These are phyloP conservation scores for Solanum paucissectum DNA, from an alignment of 257 asterid species.

Conservation along the genomic window DNA sequence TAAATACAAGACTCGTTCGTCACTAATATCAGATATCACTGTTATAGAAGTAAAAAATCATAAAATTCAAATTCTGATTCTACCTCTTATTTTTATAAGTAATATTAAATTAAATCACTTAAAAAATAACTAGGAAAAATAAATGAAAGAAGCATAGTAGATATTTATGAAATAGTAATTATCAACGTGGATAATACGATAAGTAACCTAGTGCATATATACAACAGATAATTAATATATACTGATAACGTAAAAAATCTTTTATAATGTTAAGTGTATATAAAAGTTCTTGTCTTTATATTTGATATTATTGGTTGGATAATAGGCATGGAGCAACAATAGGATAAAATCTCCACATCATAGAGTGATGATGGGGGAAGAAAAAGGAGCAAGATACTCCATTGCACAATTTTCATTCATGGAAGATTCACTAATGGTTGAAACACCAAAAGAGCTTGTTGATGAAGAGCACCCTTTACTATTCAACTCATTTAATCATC, in stretches of 20 bases:
- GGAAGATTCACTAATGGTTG: slow-evolving; percentile 25
- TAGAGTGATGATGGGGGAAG: slow-evolving; percentile 49
- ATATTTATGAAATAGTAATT: not conserved
- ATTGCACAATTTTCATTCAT: slow-evolving; percentile 64
- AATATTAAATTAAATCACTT: no score
- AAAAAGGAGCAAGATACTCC: slow-evolving; percentile 40
- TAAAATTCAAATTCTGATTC: no score
- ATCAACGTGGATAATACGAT: not conserved
- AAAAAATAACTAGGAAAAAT: not conserved
- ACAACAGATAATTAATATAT: not conserved
- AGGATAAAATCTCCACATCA: slow-evolving; percentile 55
- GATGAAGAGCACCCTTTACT: slow-evolving; percentile 42
- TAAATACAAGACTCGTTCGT: no score
- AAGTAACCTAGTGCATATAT: not conserved
- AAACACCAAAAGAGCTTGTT: slow-evolving; percentile 48
- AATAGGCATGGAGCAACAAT: slow-evolving; percentile 68
- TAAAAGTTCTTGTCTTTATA: not conserved
- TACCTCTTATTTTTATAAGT: not conserved
- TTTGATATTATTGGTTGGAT: not conserved
- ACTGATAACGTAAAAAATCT: not conserved
- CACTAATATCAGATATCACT: not conserved
- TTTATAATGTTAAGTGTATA: not conserved
- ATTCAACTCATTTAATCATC: slow-evolving; percentile 52
- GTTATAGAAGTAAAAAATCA: no score
- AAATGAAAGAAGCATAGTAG: not conserved